A percentile compares a stretch with the other conserved stretches of the same genome.
Evolutionary conservation across 2,329 filamentous ascomycete genomes (phyloP).

Genomic region (Xylariaceae sp.): DNA sequence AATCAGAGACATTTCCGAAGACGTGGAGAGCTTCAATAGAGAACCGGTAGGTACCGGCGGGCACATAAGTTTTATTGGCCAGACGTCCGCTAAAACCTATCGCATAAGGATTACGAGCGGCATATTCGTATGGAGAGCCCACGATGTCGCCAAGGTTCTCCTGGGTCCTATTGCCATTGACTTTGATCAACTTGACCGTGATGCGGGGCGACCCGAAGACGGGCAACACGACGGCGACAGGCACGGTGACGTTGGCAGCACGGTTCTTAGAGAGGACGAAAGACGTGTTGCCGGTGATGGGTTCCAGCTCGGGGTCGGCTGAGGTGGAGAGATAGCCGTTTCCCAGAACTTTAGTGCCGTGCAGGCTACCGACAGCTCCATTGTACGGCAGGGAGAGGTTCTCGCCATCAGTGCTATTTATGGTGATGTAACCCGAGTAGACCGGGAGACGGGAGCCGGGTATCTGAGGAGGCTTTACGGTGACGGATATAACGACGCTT

Average conservation of each 20-base stretch:
- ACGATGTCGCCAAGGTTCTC: constrained; percentile 39
- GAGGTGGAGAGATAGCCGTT: constrained; percentile 36
- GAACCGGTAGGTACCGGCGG: constrained; percentile 48
- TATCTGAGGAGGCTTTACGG: constrained; percentile 41
- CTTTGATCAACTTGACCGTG: constrained; percentile 43
- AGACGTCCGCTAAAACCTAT: constrained; percentile 46
- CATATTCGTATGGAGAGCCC: constrained; percentile 38
- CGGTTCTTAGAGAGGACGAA: constrained; percentile 28
- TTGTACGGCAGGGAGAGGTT: constrained; percentile 35
- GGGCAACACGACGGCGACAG: constrained; percentile 40
- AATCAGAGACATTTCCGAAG: constrained; percentile 44
- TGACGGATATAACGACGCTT: constrained; percentile 40
- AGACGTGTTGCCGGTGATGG: constrained; percentile 26
- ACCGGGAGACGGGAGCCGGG: constrained; percentile 42
- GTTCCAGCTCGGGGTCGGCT: constrained; percentile 30
- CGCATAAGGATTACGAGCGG: constrained; percentile 34
- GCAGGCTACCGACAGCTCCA: constrained; percentile 37
- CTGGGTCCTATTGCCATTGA: constrained; percentile 31
- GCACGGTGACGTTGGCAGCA: constrained; percentile 32
- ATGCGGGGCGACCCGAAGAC: constrained; percentile 45
- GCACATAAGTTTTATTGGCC: constrained; percentile 44
- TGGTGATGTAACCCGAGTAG: constrained; percentile 46
- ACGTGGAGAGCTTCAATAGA: constrained; percentile 47
- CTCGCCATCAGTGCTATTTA: constrained; percentile 42
- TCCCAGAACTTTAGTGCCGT: constrained; percentile 35